A percentile compares a stretch with the other conserved stretches of the same genome.
Evolutionary conservation across 176 grass and related monocot genomes (phyloP).

Genomic region (Aechmea fasciata): DNA sequence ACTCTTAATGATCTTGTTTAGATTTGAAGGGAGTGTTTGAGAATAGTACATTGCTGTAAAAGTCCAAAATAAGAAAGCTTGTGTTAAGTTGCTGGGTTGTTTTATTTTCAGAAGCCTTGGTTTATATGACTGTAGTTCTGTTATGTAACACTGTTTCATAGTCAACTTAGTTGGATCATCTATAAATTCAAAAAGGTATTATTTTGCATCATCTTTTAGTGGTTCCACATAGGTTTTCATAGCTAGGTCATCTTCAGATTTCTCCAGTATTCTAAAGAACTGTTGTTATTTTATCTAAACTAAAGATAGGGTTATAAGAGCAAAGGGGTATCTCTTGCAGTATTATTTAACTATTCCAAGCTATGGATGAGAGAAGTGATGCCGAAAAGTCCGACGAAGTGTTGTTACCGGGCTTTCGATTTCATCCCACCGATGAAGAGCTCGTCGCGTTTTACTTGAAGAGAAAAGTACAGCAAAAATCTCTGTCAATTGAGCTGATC

Average conservation of each 20-base stretch:
- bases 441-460: conserved; percentile 91
- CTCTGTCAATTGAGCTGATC: conserved; percentile 93
- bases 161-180: conserved; percentile 6
- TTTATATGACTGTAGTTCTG: neutral
- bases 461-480: conserved; percentile 87
- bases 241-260: conserved; percentile 17
- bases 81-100: conserved; percentile 12
- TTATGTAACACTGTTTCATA: conserved; percentile 2
- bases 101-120: conserved; percentile 1
- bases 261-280: too few species aligned
- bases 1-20: conserved; percentile 27
- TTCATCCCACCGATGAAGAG: conserved; percentile 98
- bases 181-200: neutral
- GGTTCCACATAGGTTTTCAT: conserved; percentile 11
- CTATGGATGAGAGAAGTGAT: conserved; percentile 70
- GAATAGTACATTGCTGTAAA: conserved; percentile 6
- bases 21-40: conserved; percentile 24
- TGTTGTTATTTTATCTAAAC: too few species aligned
- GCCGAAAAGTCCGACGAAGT: conserved; percentile 85
- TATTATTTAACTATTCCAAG: conserved; percentile 3
- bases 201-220: conserved; percentile 25
- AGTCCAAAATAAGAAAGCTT: neutral
- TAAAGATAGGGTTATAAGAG: neutral
- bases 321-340: conserved; percentile 1
- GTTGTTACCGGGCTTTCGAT: conserved; percentile 91